Evolutionary conservation across 768 basidiomycete species (phyloP).

Genomic region (Amanita jacksonii): DNA sequence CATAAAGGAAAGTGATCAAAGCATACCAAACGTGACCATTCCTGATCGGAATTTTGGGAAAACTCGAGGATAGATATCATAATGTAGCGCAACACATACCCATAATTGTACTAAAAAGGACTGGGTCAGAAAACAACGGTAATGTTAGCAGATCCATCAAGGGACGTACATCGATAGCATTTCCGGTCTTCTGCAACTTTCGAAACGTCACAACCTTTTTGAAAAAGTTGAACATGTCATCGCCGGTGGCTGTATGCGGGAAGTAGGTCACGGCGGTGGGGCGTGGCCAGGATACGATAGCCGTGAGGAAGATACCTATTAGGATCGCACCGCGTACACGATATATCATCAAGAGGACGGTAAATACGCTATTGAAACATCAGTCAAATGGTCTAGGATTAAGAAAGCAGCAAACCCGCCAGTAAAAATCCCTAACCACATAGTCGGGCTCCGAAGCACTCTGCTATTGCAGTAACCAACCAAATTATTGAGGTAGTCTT

Average conservation of each 20-base stretch:
- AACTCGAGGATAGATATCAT: too few species aligned
- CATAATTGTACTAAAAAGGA: conserved; percentile 35
- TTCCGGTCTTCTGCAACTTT: conserved; percentile 49
- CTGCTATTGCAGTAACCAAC: conserved; percentile 52
- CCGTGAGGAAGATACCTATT: conserved; percentile 76
- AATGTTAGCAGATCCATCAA: conserved; percentile 1
- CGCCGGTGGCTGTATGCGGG: conserved; percentile 59
- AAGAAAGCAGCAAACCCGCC: conserved; percentile 49
- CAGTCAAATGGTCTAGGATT: not conserved
- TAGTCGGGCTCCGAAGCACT: conserved; percentile 64
- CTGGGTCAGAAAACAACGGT: conserved; percentile 2
- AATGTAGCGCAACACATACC: too few species aligned
- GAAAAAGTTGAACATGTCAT: conserved; percentile 76
- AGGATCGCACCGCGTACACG: conserved; percentile 77
- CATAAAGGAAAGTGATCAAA: conserved; percentile 81
- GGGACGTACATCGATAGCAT: conserved; percentile 51
- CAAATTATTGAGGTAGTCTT: conserved; percentile 39
- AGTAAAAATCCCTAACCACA: conserved; percentile 83
- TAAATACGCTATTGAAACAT: conserved; percentile 44
- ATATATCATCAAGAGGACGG: conserved; percentile 75
- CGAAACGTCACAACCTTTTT: conserved; percentile 76
- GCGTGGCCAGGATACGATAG: conserved; percentile 83
- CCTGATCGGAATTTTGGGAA: too few species aligned
- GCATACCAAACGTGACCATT: conserved; percentile 84
- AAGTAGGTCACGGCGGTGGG: conserved; percentile 73